Percentiles rank a stretch among this genome's conserved stretches.
Evolutionary conservation across 176 grass and related monocot genomes (phyloP).

Genomic region (Dactylis glomerata): DNA sequence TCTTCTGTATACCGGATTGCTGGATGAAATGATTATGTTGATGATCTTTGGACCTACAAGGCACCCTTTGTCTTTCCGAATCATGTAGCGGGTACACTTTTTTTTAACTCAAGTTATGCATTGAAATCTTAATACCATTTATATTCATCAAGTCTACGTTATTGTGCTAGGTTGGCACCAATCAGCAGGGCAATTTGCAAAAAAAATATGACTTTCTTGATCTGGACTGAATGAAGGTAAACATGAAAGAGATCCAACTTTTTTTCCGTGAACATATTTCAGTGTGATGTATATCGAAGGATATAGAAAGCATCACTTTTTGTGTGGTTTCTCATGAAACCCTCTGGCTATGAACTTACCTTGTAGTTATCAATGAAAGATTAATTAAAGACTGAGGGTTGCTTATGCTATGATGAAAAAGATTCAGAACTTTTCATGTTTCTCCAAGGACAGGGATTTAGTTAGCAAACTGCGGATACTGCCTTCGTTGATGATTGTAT

Average conservation of each 20-base stretch:
- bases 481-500: not conserved
- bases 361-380: not conserved
- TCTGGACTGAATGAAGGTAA: not conserved
- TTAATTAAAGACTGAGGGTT: not conserved
- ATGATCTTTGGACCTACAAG: not conserved
- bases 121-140: not conserved
- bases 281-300: not conserved
- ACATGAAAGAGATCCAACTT: not conserved
- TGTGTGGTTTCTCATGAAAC: not conserved
- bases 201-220: not conserved
- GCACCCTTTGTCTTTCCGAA: not conserved
- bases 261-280: not conserved
- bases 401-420: not conserved
- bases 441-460: not conserved
- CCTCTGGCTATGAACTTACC: not conserved
- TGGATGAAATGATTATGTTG: not conserved
- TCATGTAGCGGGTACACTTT: not conserved
- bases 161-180: not conserved
- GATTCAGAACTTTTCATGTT: not conserved
- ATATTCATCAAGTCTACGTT: not conserved
- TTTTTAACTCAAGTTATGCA: not conserved
- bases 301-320: not conserved
- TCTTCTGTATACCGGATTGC: constrained; percentile 5
- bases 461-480: not conserved
- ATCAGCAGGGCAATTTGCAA: not conserved